phyloP scores from a whole-genome alignment of 345 rosid species.

The Brassica carinata region DNA sequence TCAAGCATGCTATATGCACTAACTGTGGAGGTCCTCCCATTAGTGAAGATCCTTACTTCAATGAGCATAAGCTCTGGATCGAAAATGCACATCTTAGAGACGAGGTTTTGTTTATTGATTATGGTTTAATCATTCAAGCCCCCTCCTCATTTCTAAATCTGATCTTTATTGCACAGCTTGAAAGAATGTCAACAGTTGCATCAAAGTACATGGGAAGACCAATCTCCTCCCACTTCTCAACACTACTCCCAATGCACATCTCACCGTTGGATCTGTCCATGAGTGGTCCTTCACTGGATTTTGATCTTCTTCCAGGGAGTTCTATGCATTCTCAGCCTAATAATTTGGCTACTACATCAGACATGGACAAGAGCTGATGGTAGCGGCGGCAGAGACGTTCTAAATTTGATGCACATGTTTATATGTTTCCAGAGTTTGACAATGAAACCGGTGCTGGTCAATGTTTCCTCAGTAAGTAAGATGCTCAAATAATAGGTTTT shows the following conservation, averaged over 20 bases:
- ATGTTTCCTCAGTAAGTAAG: no score
- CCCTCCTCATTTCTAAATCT: neutral
- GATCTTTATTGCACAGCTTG: constrained; percentile 58
- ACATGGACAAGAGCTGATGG: constrained; percentile 37
- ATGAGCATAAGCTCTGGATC: constrained; percentile 59
- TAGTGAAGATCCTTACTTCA: constrained; percentile 69
- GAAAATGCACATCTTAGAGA: constrained; percentile 90
- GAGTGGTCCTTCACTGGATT: constrained; percentile 75
- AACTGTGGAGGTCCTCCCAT: constrained; percentile 89
- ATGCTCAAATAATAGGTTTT: no score
- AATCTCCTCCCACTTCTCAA: constrained; percentile 73
- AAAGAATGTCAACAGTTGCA: constrained; percentile 92
- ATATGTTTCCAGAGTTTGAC: no score
- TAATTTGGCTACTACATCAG: no score
- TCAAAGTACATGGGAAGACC: constrained; percentile 96
- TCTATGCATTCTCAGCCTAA: constrained; percentile 25
- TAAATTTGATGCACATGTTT: constrained; percentile 34
- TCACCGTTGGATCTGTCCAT: constrained; percentile 31
- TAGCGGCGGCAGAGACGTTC: constrained; percentile 57
- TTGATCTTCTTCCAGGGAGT: constrained; percentile 39
- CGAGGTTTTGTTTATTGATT: constrained; percentile 52
- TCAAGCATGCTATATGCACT: constrained; percentile 69
- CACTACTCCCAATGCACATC: constrained; percentile 70
- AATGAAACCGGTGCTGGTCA: no score
- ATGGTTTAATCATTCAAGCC: neutral